phyloP scores from a whole-genome alignment of 148 eudicot species.

The Diospyros lotus region DNA sequence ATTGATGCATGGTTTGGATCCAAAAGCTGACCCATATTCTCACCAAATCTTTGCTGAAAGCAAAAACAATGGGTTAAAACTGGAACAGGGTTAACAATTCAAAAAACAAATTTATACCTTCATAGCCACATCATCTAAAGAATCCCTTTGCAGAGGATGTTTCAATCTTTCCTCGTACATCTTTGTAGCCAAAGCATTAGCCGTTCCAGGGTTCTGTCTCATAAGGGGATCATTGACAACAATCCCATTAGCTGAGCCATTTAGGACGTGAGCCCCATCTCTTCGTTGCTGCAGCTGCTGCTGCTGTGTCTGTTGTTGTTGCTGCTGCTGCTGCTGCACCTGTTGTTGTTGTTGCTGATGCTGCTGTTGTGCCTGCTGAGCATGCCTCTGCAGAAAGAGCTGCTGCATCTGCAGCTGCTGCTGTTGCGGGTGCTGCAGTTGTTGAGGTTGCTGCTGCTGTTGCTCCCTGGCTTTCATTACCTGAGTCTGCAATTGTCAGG shows the following conservation, averaged over 20 bases:
- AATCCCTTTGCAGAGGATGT: slow-evolving; percentile 51
- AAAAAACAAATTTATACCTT: slow-evolving; percentile 30
- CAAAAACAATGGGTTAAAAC: background rate
- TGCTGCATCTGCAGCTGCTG: slow-evolving; percentile 43
- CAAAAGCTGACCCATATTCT: slow-evolving; percentile 45
- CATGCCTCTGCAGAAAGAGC: slow-evolving; percentile 40
- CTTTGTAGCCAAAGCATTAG: slow-evolving; percentile 50
- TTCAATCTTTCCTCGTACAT: slow-evolving; percentile 58
- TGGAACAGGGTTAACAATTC: background rate
- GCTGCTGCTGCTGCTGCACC: slow-evolving; percentile 31
- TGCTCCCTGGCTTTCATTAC: slow-evolving; percentile 55
- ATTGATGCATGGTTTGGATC: slow-evolving; percentile 49
- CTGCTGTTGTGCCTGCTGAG: slow-evolving; percentile 38
- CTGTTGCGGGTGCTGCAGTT: slow-evolving; percentile 28
- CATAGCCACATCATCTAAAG: slow-evolving; percentile 46
- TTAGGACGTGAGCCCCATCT: slow-evolving; percentile 40
- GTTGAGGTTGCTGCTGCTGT: slow-evolving; percentile 16
- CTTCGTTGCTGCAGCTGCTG: slow-evolving; percentile 51
- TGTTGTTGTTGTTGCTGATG: slow-evolving; percentile 30
- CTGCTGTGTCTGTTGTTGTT: slow-evolving; percentile 32
- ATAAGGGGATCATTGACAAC: slow-evolving; percentile 43
- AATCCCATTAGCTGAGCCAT: slow-evolving; percentile 46
- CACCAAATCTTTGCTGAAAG: slow-evolving; percentile 66
- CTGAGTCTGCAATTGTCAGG: slow-evolving; percentile 35
- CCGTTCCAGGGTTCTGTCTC: slow-evolving; percentile 49